phyloP scores from a whole-genome alignment of 2,329 filamentous ascomycete species.

The Ophiognomonia clavigignenti-juglandacearum region DNA sequence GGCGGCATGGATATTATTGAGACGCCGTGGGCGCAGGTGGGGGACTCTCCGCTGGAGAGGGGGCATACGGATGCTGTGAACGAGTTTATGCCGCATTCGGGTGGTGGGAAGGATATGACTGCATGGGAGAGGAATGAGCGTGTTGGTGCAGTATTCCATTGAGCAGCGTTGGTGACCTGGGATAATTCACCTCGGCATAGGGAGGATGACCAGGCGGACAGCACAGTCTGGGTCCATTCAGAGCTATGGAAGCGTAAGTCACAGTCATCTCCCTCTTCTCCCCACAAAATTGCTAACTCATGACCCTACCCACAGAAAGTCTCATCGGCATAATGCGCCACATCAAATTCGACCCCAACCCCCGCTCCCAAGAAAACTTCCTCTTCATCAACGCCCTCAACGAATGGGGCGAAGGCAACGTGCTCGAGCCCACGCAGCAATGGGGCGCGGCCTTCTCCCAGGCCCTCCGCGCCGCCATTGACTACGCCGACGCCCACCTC shows the following conservation, averaged over 20 bases:
- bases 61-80: background rate
- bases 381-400: slow-evolving; percentile 15
- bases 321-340: slow-evolving; percentile 4
- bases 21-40: slow-evolving; percentile 1
- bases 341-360: slow-evolving; percentile 13
- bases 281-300: background rate
- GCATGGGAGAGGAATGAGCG: slow-evolving; percentile 3
- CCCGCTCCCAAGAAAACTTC: slow-evolving; percentile 11
- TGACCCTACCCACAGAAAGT: background rate
- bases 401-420: slow-evolving; percentile 16
- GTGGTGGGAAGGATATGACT: background rate
- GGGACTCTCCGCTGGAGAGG: background rate
- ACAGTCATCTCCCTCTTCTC: background rate
- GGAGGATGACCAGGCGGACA: background rate
- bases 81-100: background rate
- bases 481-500: background rate
- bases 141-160: slow-evolving; percentile 1
- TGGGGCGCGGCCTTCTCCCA: slow-evolving; percentile 8
- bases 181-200: slow-evolving; percentile 12
- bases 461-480: slow-evolving; percentile 6
- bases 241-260: background rate
- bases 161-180: slow-evolving; percentile 6
- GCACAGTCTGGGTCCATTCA: background rate
- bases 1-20: slow-evolving; percentile 13
- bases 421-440: slow-evolving; percentile 13